Evolutionary conservation across 1,139 yeast species (phyloP), one percentile per base, ranked within the genome.

Genomic region (Yamadazyma trypodendri): DNA sequence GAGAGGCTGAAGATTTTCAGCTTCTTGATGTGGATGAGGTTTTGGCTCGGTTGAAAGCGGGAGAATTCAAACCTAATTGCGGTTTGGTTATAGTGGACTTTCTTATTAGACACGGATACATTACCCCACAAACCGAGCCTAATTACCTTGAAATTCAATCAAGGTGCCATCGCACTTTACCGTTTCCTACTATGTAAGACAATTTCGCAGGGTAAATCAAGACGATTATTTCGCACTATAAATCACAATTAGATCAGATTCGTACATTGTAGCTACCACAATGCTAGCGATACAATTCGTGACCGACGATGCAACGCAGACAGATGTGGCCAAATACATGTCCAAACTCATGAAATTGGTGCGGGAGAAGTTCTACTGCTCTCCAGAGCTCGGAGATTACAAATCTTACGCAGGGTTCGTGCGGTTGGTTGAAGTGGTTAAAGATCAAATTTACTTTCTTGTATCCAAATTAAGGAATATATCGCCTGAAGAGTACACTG

Each of bases 41-140:
- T 0, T 45, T 72, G 24, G 45, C 54, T 18, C 68, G 75, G 16
- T 52, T 90, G 20, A 52, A 55, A 7, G 55, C 58, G 0, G 79
- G 78, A 1, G 77, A 81, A 47, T 92, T 92, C 65, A 92, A 92
- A 59, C 96, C 96, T 30, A 92, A 92, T 51, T 85, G 96, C 61
- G 95, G 84, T 0, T 60, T 84, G 35, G 82, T 90, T 2, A 71
- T 85, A 28, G 68, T 89, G 17, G 97, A 92, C 52, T 92, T 92
- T 51, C 67, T 92, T 45, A 74, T 90, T 16, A 78, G 98, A 49
- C 92, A 85, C 52, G 96, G 96, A 1, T 55, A 70, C 24, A 55
- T 88, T 17, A 73, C 79, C 0, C 67, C 81, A 0, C 83, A 77
- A 31, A 68, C 63, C 32, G 96, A 88, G 50, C 77, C 79, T 0